Conservation (phyloP, 768 basidiomycete species). For the Rhodocollybia butyracea region DNA sequence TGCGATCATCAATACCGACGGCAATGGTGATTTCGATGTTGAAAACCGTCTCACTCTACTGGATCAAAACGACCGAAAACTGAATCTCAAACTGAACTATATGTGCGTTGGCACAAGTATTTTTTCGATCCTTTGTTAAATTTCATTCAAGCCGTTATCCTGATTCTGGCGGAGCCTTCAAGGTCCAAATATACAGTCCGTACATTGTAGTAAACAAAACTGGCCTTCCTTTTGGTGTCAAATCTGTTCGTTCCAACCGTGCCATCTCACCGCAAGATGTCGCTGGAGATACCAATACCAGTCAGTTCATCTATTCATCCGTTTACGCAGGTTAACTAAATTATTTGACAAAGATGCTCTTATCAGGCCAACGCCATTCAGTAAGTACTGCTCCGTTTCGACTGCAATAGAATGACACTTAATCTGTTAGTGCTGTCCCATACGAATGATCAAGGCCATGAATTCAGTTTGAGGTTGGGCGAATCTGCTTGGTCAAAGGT, state of each 20-base stretch:
- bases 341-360: conserved; percentile 37
- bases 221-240: conserved; percentile 74
- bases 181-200: conserved; percentile 90
- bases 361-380: conserved; percentile 65
- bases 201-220: conserved; percentile 94
- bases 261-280: conserved; percentile 68
- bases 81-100: conserved; percentile 86
- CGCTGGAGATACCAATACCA: conserved; percentile 73
- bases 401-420: not conserved
- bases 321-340: not conserved
- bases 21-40: conserved; percentile 82
- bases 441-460: conserved; percentile 72
- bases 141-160: conserved; percentile 58
- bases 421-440: conserved; percentile 75
- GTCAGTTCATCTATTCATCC: conserved; percentile 32
- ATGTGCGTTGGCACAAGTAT: conserved; percentile 54
- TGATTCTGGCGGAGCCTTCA: conserved; percentile 93
- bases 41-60: conserved; percentile 71
- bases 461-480: conserved; percentile 76
- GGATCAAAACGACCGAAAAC: conserved; percentile 70
- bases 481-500: conserved; percentile 92
- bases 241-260: conserved; percentile 58
- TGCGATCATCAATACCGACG: conserved; percentile 94
- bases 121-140: not conserved
- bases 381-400: conserved; percentile 45